phyloP scores from a whole-genome alignment of 257 asterid species.

The Datura wrightii region DNA sequence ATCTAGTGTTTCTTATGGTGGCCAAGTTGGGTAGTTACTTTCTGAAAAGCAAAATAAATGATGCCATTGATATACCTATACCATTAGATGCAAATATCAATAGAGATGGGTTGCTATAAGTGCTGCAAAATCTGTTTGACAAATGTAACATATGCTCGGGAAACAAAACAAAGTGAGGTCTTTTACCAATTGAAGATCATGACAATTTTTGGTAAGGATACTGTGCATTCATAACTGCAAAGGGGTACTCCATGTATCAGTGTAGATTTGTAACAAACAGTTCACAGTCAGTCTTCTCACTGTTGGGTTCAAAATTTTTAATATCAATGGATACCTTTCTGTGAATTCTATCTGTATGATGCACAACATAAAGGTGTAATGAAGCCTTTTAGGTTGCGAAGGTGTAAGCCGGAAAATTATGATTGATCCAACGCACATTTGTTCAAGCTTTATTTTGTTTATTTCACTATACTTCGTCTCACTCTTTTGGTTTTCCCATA shows the following conservation, averaged over 20 bases:
- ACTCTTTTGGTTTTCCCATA: not conserved
- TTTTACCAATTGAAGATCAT: not conserved
- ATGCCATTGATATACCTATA: constrained; percentile 2
- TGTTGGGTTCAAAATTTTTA: not conserved
- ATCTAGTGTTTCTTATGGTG: not conserved
- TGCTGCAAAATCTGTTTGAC: not conserved
- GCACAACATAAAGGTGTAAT: not conserved
- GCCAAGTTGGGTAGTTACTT: constrained; percentile 5
- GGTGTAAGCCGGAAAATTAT: not conserved
- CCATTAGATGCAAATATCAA: not conserved
- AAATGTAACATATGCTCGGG: constrained; percentile 7
- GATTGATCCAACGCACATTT: not conserved
- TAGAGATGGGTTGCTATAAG: not conserved
- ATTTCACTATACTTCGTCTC: not conserved
- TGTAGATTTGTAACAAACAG: not conserved
- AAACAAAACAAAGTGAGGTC: not conserved
- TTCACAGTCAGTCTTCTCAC: not conserved
- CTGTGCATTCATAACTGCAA: not conserved
- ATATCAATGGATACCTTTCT: not conserved
- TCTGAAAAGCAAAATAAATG: not conserved
- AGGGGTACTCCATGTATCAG: not conserved
- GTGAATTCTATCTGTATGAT: constrained; percentile 15
- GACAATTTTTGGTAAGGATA: not conserved
- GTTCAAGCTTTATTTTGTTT: constrained; percentile 20
- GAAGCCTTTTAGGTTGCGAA: not conserved